Percentiles rank a stretch among this genome's conserved stretches.
Evolutionary conservation across 1,284 basidiomycete species (phyloP).

Genomic region (Cryptococcus deneoformans): DNA sequence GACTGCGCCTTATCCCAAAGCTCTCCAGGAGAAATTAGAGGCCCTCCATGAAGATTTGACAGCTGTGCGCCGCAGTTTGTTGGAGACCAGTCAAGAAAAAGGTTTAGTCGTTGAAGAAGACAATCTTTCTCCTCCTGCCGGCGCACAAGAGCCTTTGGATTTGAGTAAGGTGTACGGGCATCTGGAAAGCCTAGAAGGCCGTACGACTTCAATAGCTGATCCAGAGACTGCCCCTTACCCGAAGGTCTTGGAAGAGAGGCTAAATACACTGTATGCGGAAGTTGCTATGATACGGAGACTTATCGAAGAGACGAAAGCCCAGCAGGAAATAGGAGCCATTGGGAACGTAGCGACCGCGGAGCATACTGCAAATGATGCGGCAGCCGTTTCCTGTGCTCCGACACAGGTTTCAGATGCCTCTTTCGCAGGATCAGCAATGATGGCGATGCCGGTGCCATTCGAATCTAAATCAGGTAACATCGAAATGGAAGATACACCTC

Average conservation of each 20-base stretch:
- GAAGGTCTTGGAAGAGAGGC: neutral
- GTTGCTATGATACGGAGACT: neutral
- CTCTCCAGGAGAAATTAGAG: neutral
- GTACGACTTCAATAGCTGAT: neutral
- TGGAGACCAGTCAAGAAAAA: neutral
- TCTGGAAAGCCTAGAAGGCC: neutral
- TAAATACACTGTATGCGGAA: neutral
- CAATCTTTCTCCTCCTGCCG: neutral
- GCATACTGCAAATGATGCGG: no score
- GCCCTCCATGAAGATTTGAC: neutral
- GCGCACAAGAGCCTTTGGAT: neutral
- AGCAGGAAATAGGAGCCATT: neutral
- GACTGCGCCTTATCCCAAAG: neutral
- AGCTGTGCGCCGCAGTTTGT: neutral
- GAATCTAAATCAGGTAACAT: no score
- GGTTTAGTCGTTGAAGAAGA: neutral
- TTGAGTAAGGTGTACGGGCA: neutral
- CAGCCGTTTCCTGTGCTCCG: no score
- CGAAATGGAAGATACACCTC: no score
- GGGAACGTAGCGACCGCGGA: no score
- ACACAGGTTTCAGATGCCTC: no score
- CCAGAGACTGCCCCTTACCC: conserved; percentile 1
- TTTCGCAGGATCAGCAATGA: no score
- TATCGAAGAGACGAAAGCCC: neutral
- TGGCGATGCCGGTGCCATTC: no score